These are phyloP conservation scores for Vaccinium myrtillus DNA, from an alignment of 148 eudicot species.

Conservation along the genomic window DNA sequence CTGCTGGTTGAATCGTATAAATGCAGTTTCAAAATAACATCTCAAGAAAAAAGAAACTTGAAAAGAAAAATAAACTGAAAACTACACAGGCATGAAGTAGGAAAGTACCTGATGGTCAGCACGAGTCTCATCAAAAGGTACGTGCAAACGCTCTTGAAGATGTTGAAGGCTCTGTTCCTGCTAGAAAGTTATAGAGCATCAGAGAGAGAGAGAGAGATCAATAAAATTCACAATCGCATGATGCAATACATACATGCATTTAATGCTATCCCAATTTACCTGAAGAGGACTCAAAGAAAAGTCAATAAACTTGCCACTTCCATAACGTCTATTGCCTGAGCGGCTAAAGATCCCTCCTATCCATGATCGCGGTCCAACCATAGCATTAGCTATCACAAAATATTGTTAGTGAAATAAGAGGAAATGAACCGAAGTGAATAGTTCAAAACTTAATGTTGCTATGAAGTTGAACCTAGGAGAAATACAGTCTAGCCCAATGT, in stretches of 20 bases:
- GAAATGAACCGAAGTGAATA: background rate
- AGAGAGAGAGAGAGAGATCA: constrained; percentile 6
- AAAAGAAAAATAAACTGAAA: background rate
- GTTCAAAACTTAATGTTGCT: background rate
- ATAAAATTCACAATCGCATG: background rate
- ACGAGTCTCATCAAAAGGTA: constrained; percentile 66
- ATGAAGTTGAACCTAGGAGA: background rate
- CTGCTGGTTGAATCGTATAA: background rate
- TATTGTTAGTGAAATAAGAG: constrained; percentile 20
- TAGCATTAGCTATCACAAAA: constrained; percentile 77
- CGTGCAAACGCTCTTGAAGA: constrained; percentile 49
- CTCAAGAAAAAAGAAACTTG: background rate
- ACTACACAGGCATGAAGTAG: constrained; percentile 2
- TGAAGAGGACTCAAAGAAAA: constrained; percentile 54
- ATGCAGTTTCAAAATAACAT: background rate
- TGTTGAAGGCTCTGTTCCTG: constrained; percentile 73
- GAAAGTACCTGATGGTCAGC: constrained; percentile 73
- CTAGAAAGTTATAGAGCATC: background rate
- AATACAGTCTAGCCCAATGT: background rate
- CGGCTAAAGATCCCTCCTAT: constrained; percentile 77
- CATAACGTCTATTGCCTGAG: constrained; percentile 53
- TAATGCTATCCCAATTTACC: constrained; percentile 36
- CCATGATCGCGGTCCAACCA: constrained; percentile 97
- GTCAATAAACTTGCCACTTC: constrained; percentile 47
- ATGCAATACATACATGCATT: background rate